Conservation (phyloP, 2,329 filamentous ascomycete genomes). For the Claviceps quebecensis region DNA sequence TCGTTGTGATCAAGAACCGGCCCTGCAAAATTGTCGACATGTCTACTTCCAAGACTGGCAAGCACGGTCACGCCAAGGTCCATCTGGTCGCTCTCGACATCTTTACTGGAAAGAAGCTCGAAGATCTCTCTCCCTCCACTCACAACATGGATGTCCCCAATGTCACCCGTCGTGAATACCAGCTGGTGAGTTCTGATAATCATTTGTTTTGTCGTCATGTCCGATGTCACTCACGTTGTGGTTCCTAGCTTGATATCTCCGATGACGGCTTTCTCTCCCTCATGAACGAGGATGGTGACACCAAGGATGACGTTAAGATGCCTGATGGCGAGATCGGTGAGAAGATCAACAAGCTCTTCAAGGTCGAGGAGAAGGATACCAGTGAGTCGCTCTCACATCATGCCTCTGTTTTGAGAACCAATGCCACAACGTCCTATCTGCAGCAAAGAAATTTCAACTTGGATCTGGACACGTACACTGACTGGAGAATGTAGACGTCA, state of each 20-base stretch:
- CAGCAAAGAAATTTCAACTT: neutral
- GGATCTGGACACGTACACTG: neutral
- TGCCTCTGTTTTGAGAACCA: neutral
- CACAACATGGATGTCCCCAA: slow-evolving; percentile 97
- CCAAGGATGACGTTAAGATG: slow-evolving; percentile 90
- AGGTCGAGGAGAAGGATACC: slow-evolving; percentile 75
- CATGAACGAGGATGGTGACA: slow-evolving; percentile 72
- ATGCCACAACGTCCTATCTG: neutral
- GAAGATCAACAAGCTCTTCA: slow-evolving; percentile 72
- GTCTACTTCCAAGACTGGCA: slow-evolving; percentile 99
- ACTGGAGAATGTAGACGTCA: slow-evolving; percentile 50
- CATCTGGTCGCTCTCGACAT: slow-evolving; percentile 96
- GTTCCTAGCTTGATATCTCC: slow-evolving; percentile 67
- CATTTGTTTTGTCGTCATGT: neutral
- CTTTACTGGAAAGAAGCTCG: slow-evolving; percentile 99
- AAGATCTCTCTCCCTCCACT: slow-evolving; percentile 97
- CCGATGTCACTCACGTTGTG: neutral
- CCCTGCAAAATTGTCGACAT: slow-evolving; percentile 99
- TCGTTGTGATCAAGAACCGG: slow-evolving; percentile 95
- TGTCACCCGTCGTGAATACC: slow-evolving; percentile 80
- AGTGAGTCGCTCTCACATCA: slow-evolving; percentile 48
- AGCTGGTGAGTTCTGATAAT: slow-evolving; percentile 55
- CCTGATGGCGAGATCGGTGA: slow-evolving; percentile 82
- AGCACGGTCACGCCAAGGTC: slow-evolving; percentile 99
- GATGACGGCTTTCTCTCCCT: slow-evolving; percentile 93